phyloP scores from a whole-genome alignment of 73 alveolate species.

The Symbiodinium natans region DNA sequence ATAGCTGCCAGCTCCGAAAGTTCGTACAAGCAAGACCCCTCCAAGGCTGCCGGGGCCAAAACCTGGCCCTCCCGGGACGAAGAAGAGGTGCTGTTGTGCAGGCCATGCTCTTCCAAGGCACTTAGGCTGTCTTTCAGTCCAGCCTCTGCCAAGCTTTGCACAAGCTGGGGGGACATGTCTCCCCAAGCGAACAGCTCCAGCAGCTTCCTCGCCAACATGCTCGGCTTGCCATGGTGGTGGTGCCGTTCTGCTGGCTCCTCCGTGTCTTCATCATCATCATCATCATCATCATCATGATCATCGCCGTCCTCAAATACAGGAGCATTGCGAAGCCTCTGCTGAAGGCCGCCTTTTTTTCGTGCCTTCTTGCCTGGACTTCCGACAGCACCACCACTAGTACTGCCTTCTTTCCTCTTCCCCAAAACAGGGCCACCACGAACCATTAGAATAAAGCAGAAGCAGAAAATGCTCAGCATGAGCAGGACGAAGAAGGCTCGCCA shows the following conservation, averaged over 20 bases:
- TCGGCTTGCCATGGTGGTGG: too few species aligned
- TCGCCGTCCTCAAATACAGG: too few species aligned
- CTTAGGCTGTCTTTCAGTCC: not conserved
- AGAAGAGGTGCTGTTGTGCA: not conserved
- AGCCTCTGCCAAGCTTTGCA: not conserved
- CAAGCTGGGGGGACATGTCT: not conserved
- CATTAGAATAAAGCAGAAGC: not conserved
- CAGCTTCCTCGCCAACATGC: not conserved
- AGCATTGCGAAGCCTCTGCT: not conserved
- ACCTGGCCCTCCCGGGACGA: not conserved
- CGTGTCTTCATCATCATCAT: too few species aligned
- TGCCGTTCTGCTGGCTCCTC: too few species aligned
- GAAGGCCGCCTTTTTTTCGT: not conserved
- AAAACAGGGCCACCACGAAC: not conserved
- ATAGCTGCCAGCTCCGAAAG: not conserved
- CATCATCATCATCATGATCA: too few species aligned
- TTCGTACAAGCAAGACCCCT: not conserved
- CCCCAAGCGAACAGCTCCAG: not conserved
- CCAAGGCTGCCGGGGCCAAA: not conserved
- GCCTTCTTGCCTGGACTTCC: too few species aligned
- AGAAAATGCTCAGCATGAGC: not conserved
- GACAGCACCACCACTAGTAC: too few species aligned
- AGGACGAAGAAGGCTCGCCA: not conserved
- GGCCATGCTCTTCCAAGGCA: not conserved
- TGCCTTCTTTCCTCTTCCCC: too few species aligned